Conservation (phyloP, 768 basidiomycete genomes). For the Lentinus brumalis region DNA sequence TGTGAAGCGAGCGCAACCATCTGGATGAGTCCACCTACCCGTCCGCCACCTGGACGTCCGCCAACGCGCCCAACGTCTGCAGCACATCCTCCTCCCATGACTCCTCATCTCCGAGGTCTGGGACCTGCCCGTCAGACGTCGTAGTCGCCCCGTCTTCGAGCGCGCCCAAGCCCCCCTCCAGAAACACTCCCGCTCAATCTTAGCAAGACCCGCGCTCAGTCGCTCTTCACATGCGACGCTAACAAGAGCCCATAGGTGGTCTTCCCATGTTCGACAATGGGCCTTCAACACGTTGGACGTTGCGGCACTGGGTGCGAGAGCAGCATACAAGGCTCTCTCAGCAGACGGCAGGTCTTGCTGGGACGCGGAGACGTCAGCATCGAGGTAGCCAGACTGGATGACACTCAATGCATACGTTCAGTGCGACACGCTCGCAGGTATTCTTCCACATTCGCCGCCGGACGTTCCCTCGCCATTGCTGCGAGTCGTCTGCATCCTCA, state of each 20-base stretch:
- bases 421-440: conserved; percentile 76
- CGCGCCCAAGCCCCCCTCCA: conserved; percentile 65
- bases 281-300: conserved; percentile 67
- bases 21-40: conserved; percentile 45
- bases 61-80: conserved; percentile 56
- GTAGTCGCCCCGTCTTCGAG: conserved; percentile 35
- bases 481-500: conserved; percentile 33
- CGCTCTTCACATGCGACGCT: conserved; percentile 82
- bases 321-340: conserved; percentile 88
- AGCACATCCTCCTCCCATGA: conserved; percentile 71
- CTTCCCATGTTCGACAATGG: conserved; percentile 89
- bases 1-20: background rate
- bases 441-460: conserved; percentile 86
- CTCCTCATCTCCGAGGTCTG: conserved; percentile 39
- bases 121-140: conserved; percentile 10
- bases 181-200: conserved; percentile 65
- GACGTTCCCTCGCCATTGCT: conserved; percentile 69
- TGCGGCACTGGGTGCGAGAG: conserved; percentile 73
- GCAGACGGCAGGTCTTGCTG: conserved; percentile 61
- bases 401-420: conserved; percentile 53
- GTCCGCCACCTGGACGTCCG: conserved; percentile 59
- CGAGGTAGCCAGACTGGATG: no score
- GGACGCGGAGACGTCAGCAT: background rate
- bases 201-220: conserved; percentile 34
- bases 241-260: conserved; percentile 92